These are phyloP conservation scores for Leptographium galeiforme DNA, from an alignment of 2,329 filamentous ascomycete genomes.

Conservation along the genomic window DNA sequence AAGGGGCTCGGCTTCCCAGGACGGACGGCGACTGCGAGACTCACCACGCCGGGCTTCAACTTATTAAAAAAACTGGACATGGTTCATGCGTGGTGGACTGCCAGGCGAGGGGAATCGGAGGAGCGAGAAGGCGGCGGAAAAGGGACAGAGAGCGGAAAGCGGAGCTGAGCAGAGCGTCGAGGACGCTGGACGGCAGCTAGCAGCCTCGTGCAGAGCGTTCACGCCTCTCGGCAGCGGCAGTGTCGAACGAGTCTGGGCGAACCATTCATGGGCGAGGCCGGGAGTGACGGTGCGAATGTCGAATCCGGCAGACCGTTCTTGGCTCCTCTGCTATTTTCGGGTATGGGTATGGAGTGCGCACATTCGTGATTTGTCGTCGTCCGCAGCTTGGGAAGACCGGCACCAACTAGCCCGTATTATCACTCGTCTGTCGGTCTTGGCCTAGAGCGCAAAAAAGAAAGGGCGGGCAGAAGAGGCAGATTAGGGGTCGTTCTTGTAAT, in stretches of 20 bases:
- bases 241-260: not conserved
- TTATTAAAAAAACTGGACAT: constrained; percentile 49
- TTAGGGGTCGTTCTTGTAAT: not conserved
- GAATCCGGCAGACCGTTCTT: not conserved
- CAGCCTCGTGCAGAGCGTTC: constrained; percentile 6
- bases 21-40: constrained; percentile 16
- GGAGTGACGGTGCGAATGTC: not conserved
- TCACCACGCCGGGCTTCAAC: constrained; percentile 42
- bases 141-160: not conserved
- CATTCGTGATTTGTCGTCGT: not conserved
- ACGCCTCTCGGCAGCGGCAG: constrained; percentile 1
- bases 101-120: not conserved
- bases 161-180: not conserved
- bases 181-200: not conserved
- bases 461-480: not conserved
- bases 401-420: too few species aligned
- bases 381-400: too few species aligned
- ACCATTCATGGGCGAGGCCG: not conserved
- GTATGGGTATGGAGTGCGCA: not conserved
- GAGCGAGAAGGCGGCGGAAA: not conserved
- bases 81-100: not conserved
- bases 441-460: not conserved
- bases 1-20: not conserved
- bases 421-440: not conserved
- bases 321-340: not conserved